Base-by-base conservation (phyloP, 306 rosid species). In the Lathyrus oleraceus region DNA sequence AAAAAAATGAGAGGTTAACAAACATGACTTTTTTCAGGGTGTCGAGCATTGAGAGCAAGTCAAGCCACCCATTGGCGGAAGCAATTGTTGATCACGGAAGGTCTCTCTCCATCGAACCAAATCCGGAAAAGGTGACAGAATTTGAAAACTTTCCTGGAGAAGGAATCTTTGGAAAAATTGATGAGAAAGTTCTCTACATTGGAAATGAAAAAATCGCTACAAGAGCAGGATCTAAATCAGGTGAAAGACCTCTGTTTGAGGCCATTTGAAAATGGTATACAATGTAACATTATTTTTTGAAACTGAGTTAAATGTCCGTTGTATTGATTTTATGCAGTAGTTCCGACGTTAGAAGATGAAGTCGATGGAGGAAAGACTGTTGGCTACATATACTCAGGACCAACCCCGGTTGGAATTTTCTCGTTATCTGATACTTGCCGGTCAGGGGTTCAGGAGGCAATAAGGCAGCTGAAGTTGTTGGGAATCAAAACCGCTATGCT, bases 1-100 rank as follows among this genome's bases (percentile, higher is more conserved):
- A 13, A 1, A 49, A 2, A 16, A 25, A 3, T 36, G 11, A 61
- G 35, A 44, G 60, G 53, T 67, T 19, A 25, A 53, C 59, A 42
- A 65, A 60, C 63, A 28, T 4, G 59, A 59, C 43, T 54, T 82
- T 54, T 82, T 67, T 80, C 75, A 95, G 99, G 97, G 97, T 89
- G 45, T 80, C 99, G 42, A 87, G 99, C 73, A 76, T 95, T 48
- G 99, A 95, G 87, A 89, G 92, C 81, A 95, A 95, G 83, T 86
- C 99, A 51, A 91, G 99, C 47, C 99, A 95, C 86, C 99, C 99
- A 61, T 82, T 91, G 92, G 96, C 97, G 7, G 83, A 79, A 32
- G 91, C 99, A 14, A 81, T 95, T 43, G 81, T 95, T 62, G 91
- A 83, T 61, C 79, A 91, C 10, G 99, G 91, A 76, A 89, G 90